phyloP scores from a whole-genome alignment of 2,329 filamentous ascomycete genomes.

The Fusarium graminum region DNA sequence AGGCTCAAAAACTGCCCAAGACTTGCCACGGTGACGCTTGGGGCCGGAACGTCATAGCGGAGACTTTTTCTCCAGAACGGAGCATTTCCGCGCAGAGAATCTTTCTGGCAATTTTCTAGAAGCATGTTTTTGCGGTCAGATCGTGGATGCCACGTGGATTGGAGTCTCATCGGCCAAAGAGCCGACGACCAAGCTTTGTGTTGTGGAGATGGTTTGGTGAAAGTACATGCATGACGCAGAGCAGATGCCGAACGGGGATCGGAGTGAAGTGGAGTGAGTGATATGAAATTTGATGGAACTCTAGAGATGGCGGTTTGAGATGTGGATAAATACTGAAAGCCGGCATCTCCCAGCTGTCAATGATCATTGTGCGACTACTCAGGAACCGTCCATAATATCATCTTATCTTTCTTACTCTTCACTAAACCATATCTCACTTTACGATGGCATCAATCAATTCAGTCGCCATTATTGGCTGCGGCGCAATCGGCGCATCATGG shows the following conservation, averaged over 20 bases:
- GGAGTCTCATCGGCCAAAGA: not conserved
- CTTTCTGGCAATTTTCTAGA: not conserved
- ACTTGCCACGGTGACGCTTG: constrained; percentile 3
- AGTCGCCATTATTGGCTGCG: constrained; percentile 25
- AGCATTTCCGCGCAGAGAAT: not conserved
- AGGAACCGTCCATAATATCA: not conserved
- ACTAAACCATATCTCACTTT: not conserved
- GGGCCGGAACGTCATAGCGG: constrained; percentile 7
- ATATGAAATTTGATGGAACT: not conserved
- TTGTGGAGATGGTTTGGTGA: not conserved
- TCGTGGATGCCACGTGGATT: not conserved
- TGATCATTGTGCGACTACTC: not conserved
- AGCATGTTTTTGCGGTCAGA: not conserved
- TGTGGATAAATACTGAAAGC: constrained; percentile 1
- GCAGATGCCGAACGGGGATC: not conserved
- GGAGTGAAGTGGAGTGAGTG: not conserved
- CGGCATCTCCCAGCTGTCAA: not conserved
- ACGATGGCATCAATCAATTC: constrained; percentile 17
- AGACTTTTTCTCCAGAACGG: not conserved
- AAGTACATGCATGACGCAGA: not conserved
- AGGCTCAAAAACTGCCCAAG: constrained; percentile 3
- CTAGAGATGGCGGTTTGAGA: no score
- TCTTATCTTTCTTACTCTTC: not conserved
- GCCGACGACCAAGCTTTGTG: not conserved
- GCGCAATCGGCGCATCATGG: constrained; percentile 28